These are phyloP conservation scores for Leccinum angustisporum DNA, from an alignment of 1,284 basidiomycete genomes.

Conservation along the genomic window DNA sequence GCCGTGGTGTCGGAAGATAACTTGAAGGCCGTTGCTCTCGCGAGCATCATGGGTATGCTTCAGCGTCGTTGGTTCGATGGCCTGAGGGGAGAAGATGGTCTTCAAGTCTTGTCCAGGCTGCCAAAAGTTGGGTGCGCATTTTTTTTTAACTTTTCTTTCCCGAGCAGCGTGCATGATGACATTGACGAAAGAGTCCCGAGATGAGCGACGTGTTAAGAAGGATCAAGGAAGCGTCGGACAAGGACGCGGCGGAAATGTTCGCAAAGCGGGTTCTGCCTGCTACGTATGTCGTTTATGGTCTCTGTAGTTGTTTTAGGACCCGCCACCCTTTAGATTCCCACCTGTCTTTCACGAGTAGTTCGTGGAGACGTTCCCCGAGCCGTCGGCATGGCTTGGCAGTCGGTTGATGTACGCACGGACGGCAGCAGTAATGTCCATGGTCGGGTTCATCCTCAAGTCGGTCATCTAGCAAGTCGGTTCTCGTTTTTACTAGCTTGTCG, in stretches of 20 bases:
- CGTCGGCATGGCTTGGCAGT: constrained; percentile 90
- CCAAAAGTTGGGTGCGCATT: constrained; percentile 56
- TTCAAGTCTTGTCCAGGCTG: constrained; percentile 20
- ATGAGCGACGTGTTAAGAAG: constrained; percentile 55
- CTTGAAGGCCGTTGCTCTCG: constrained; percentile 1
- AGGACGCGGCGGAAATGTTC: constrained; percentile 59
- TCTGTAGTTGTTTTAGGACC: not conserved
- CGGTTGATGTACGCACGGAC: constrained; percentile 88
- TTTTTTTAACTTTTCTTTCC: not conserved
- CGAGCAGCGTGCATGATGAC: not conserved
- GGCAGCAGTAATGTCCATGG: constrained; percentile 98
- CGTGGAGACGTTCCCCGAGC: constrained; percentile 94
- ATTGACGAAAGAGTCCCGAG: constrained; percentile 36
- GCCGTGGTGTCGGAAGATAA: constrained; percentile 11
- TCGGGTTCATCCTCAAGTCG: constrained; percentile 88
- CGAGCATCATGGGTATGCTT: constrained; percentile 24
- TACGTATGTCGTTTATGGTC: constrained; percentile 41
- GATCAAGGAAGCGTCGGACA: constrained; percentile 41
- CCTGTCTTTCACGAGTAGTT: constrained; percentile 99
- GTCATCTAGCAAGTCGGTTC: not conserved
- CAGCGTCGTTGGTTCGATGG: constrained; percentile 30
- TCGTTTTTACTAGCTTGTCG: too few relatives aligned
- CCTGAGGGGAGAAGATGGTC: constrained; percentile 26
- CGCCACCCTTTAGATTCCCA: constrained; percentile 51
- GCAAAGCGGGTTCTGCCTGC: constrained; percentile 54